Evolutionary conservation across 192 early-diverging fungal species (phyloP).

Genomic region (Lobosporangium transversale): DNA sequence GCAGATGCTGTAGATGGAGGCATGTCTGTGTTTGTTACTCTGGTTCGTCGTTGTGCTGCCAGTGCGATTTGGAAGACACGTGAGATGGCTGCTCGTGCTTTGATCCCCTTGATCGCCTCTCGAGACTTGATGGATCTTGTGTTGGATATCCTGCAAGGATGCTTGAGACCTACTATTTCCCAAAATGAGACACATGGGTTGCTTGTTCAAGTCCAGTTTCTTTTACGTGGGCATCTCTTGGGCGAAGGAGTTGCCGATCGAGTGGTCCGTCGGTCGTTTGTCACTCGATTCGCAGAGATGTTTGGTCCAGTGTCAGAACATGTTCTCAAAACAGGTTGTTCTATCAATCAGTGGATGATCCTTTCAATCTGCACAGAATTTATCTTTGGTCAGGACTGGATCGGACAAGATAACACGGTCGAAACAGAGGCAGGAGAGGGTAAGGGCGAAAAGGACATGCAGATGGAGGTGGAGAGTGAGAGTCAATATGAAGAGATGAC

Average conservation of each 20-base stretch:
- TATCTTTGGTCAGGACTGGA: slow-evolving; percentile 46
- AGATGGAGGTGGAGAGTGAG: slow-evolving; percentile 47
- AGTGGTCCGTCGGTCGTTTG: slow-evolving; percentile 53
- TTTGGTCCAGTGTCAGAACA: slow-evolving; percentile 38
- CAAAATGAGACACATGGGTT: slow-evolving; percentile 83
- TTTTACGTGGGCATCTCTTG: slow-evolving; percentile 72
- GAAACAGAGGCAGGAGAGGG: slow-evolving; percentile 13
- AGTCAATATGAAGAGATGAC: slow-evolving; percentile 47
- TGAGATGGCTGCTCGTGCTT: slow-evolving; percentile 86
- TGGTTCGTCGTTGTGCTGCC: slow-evolving; percentile 64
- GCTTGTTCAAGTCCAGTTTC: slow-evolving; percentile 75
- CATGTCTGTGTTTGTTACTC: slow-evolving; percentile 59
- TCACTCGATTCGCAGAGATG: slow-evolving; percentile 43
- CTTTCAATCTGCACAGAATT: slow-evolving; percentile 61
- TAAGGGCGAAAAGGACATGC: slow-evolving; percentile 14
- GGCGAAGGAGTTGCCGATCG: slow-evolving; percentile 59
- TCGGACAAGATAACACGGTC: slow-evolving; percentile 14
- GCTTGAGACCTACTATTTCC: slow-evolving; percentile 37
- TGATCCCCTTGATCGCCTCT: slow-evolving; percentile 79
- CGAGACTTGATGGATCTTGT: slow-evolving; percentile 66
- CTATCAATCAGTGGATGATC: slow-evolving; percentile 58
- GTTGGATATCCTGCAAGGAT: slow-evolving; percentile 55
- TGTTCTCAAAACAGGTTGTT: slow-evolving; percentile 62
- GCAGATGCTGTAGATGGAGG: slow-evolving; percentile 34
- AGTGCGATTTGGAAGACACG: slow-evolving; percentile 75